A percentile compares a stretch with the other conserved stretches of the same genome.
Conservation (phyloP, 2,329 filamentous ascomycete genomes). For the Chalara sp. region DNA sequence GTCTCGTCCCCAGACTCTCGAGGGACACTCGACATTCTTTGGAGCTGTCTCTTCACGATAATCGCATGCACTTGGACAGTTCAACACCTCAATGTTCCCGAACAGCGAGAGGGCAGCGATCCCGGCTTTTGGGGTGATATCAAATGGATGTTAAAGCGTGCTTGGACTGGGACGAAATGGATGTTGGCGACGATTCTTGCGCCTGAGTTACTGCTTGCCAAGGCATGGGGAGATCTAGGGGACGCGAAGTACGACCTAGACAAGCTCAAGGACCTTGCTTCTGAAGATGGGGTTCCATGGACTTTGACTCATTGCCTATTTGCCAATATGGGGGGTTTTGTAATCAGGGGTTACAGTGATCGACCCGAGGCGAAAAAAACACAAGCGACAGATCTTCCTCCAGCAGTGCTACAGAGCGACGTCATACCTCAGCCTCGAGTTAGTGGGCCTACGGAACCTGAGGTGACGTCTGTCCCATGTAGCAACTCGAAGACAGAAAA, state of each 20-base stretch:
- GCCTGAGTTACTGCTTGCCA: constrained; percentile 8
- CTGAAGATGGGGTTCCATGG: constrained; percentile 8
- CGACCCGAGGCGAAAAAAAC: not conserved
- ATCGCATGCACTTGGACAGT: constrained; percentile 16
- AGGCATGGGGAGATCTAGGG: constrained; percentile 2
- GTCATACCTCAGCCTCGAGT: no score
- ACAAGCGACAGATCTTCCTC: not conserved
- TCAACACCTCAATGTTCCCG: constrained; percentile 17
- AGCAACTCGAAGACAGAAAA: no score
- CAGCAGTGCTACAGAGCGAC: no score
- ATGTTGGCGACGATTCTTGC: constrained; percentile 8
- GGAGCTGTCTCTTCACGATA: constrained; percentile 15
- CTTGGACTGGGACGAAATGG: constrained; percentile 5
- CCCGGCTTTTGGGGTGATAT: constrained; percentile 3
- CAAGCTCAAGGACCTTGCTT: constrained; percentile 2
- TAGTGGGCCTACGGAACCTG: no score
- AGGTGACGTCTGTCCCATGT: no score
- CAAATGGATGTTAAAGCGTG: constrained; percentile 1
- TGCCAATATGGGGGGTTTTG: constrained; percentile 15
- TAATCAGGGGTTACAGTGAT: not conserved
- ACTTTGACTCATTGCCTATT: constrained; percentile 11
- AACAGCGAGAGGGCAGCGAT: constrained; percentile 5
- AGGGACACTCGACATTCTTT: constrained; percentile 17
- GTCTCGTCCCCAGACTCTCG: constrained; percentile 10
- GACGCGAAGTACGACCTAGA: not conserved